Evolutionary conservation across 495 filamentous ascomycete genomes (phyloP), one percentile per base, ranked within the genome.

Genomic region (Penicillium lagena): DNA sequence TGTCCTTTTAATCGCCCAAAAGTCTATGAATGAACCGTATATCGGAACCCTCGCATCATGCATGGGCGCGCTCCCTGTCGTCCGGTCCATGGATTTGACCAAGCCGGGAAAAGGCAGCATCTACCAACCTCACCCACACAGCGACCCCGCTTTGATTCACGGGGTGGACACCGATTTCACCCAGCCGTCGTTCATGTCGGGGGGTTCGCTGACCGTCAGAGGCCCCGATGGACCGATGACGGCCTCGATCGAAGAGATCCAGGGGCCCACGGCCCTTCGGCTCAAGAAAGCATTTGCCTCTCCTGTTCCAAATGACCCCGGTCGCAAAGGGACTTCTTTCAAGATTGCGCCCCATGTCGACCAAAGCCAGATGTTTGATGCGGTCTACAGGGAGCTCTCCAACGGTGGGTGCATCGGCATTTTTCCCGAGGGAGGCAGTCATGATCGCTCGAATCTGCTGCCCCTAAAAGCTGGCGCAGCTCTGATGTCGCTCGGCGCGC

Each of bases 381-480:
- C 87, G 2, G 93, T 96, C 0, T 96, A 95, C 62, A 73, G 81
- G 45, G 76, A 85, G 9, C 76, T 98, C 12, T 83, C 79, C 46
- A 66, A 69, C 8, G 90, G 90, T 15, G 93, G 89, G 17, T 95
- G 89, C 55, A 82, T 96, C 45, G 93, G 93, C 40, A 95, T 98
- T 52, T 98, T 96, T 61, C 93, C 93, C 2, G 93, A 98, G 66
- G 93, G 93, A 47, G 93, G 93, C 44, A 95, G 89, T 60, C 93
- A 98, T 62, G 93, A 98, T 62, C 81, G 93, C 44, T 89, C 93
- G 10, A 90, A 95, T 55, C 70, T 98, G 29, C 71, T 98, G 39
- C 93, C 93, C 8, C 70, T 98, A 40, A 98, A 98, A 77, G 93
- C 91, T 53, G 93, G 93, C 55, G 88, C 96, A 33, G 93, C 93